Base-by-base conservation (phyloP, 2,329 filamentous ascomycete genomes). In the Hypoxylon sp. region DNA sequence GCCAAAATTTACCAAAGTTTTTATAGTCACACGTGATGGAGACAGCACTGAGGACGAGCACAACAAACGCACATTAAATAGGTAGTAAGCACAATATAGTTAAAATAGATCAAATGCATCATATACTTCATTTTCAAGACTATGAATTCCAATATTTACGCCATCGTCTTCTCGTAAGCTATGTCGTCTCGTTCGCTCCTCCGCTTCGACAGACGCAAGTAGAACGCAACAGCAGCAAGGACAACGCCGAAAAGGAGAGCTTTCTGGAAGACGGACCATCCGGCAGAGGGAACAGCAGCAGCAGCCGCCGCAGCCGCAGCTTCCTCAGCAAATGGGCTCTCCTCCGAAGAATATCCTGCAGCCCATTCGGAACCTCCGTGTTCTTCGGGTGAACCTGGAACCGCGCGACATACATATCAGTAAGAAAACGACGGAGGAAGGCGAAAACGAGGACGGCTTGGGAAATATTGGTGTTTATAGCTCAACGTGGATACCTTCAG, bases 401-500 rank as follows among this genome's bases (percentile, higher is more conserved):
- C 67, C 65, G 53, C 51, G 72, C 57, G 69, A 62, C 68, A 75
- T 69, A 75, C 71, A 72, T 69, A 79, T 78, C 73, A 78, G 73
- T 72, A 74, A 67, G 66, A 75, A 74, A 70, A 77, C 79, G 78
- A 74, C 69, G 71, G 69, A 81, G 79, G 76, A 77, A 75, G 74
- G 69, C 63, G 66, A 64, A 64, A 67, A 68, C 68, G 69, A 70
- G 69, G 75, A 68, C 72, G 72, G 75, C 74, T 76, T 66, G 71
- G 71, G 72, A n/a, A n/a, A 71, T 49, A 70, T 69, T 68, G 69
- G 73, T 79, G 83, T 84, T 87, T 91, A 96, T 82, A 96, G 91
- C 84, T 96, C 93, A 83, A 90, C 88, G 84, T 94, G 91, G 85
- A 93, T 95, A 96, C 93, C 93, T 96, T 96, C 93, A 85, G 89